These are phyloP conservation scores for Salvia hispanica DNA, from an alignment of 257 asterid species.

Conservation along the genomic window DNA sequence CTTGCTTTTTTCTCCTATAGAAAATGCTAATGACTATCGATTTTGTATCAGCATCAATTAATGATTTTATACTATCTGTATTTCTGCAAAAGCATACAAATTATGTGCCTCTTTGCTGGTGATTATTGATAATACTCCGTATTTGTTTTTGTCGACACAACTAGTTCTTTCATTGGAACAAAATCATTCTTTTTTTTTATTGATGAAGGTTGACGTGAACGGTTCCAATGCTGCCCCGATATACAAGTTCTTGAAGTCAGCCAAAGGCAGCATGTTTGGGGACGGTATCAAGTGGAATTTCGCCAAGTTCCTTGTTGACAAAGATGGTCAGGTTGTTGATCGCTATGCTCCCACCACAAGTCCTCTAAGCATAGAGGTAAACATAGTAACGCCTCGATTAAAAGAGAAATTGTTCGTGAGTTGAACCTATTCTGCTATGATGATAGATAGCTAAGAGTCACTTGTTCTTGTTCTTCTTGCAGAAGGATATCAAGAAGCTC, in stretches of 20 bases:
- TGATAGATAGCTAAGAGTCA: no score
- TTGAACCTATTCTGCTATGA: no score
- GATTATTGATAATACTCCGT: background rate
- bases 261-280: slow-evolving; percentile 76
- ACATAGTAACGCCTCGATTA: background rate
- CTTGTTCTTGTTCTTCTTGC: slow-evolving; percentile 33
- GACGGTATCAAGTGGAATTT: slow-evolving; percentile 83
- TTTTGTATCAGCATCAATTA: background rate
- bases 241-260: slow-evolving; percentile 73
- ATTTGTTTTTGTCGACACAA: background rate
- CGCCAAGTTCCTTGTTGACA: slow-evolving; percentile 78
- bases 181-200: background rate
- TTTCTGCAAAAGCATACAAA: background rate
- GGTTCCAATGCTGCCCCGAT: slow-evolving; percentile 72
- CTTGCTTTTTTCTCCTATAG: background rate
- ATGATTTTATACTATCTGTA: background rate
- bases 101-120: no score
- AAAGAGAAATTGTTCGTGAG: no score
- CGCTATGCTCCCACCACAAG: slow-evolving; percentile 89
- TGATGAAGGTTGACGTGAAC: slow-evolving; percentile 72
- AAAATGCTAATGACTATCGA: background rate
- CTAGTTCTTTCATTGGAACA: background rate
- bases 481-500: slow-evolving; percentile 92
- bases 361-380: slow-evolving; percentile 91
- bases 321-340: slow-evolving; percentile 75